Evolutionary conservation across 116 monocot species (phyloP), one percentile per base, ranked within the genome.

Genomic region (Thalassia testudinum): DNA sequence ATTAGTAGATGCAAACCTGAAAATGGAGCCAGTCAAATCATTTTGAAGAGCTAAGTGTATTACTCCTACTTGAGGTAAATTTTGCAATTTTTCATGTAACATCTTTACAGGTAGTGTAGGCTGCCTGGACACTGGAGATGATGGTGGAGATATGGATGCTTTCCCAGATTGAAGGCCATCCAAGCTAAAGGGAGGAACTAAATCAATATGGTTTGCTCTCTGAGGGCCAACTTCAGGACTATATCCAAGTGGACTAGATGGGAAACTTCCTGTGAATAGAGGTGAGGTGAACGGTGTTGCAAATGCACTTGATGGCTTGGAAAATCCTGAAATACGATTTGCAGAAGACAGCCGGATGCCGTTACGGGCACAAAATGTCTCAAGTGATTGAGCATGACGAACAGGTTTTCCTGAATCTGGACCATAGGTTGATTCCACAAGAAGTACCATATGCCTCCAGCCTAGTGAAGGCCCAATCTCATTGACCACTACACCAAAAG

Each of bases 31-130:
- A 29, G 76, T 79, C 0, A 79, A 76, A 77, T 97, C 97, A 82
- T 85, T 97, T 72, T 97, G 97, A 62, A 97, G 75, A 47, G 89
- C 81, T 47, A 97, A 62, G 65, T 97, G 88, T 64, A 97, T 71
- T 14, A 97, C 58, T 24, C 97, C 97, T 1, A 97, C 78, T 75
- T 97, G 97, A 24, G 78, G 79, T 43, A 79, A 60, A 72, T 73
- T 89, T 57, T 82, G 85, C 24, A 97, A 69, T 52, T 82, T 88
- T 53, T 97, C 97, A 77, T 85, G 72, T 50, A 88, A 66, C 25
- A 60, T 66, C 20, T 45, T 57, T 30, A 85, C 89, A 67, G 71
- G 73, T 49, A 59, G 14, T 54, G 81, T 67, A 27, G 89, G 81
- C 53, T 85, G 79, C 68, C 79, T 63, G 21, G 69, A 69, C 13